Base-by-base conservation (phyloP, 306 rosid genomes). In the Cicer arietinum region DNA sequence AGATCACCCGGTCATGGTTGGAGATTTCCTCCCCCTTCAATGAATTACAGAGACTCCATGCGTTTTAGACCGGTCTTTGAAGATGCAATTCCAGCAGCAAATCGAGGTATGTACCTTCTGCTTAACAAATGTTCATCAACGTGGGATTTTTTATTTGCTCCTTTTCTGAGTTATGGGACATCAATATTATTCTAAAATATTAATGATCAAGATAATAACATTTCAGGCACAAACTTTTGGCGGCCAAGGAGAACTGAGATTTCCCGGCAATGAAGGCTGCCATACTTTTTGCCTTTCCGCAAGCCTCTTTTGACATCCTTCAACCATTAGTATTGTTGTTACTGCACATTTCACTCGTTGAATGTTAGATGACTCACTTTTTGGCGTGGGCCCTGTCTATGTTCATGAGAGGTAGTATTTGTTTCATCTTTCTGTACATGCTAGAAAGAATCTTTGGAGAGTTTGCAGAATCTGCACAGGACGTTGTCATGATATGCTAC, bases 141-240 rank as follows among this genome's bases (percentile, higher is more conserved):
- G 18, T 35, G 52, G 53, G 25, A 62, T 64, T 66, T 30, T 61
- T 54, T 4, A 62, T 67, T 42, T 59, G 22, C 54, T 61, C 69
- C 17, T 67, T 43, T 75, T 78, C 13, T 60, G 77, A 43, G 43
- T 71, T 40, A 13, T 66, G 59, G 42, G 14, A 56, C 56, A 47
- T 72, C 43, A 17, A 56, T 62, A 47, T 72, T 51, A 30, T 40
- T 65, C 22, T 39, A 42, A 70, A 63, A 43, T 57, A 30, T 43
- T 70, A 43, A 63, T 40, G 79, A 44, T 18, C 41, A 68, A 40
- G 37, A 72, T 67, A 76, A 77, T 74, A 67, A 75, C 77, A 81
- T 81, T 89, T 82, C 94, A 92, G 99, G 98, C 82, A 89, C 92
- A 62, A 59, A 88, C 88, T 89, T 59, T 86, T 95, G 99, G 99